A percentile compares a stretch with the other conserved stretches of the same genome.
Evolutionary conservation across 179 eudicot species (phyloP).

Genomic region (Corrigiola litoralis): DNA sequence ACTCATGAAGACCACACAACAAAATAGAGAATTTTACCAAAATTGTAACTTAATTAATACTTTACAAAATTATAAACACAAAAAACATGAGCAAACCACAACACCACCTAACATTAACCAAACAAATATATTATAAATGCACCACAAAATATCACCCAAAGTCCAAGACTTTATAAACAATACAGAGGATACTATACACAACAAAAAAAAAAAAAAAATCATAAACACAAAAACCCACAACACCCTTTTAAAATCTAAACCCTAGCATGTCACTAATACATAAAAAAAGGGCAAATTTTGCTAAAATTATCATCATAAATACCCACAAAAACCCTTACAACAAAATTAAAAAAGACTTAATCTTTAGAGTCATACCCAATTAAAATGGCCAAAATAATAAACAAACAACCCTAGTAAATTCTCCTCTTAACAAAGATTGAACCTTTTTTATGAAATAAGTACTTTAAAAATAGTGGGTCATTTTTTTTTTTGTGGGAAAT

Average conservation of each 20-base stretch:
- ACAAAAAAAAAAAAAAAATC: too few species aligned
- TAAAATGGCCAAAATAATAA: neutral
- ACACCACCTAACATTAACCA: neutral
- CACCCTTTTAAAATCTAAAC: neutral
- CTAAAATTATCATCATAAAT: neutral
- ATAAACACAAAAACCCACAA: neutral
- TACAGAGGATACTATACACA: neutral
- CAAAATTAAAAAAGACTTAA: slow-evolving; percentile 3
- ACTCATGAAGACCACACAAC: too few species aligned
- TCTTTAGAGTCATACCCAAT: neutral
- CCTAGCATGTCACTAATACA: neutral
- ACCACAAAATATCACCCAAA: neutral
- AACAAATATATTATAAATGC: neutral
- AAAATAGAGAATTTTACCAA: too few species aligned
- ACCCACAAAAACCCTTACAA: neutral
- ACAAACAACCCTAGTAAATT: neutral
- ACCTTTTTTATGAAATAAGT: slow-evolving; percentile 1
- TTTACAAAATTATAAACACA: neutral
- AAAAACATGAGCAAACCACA: neutral
- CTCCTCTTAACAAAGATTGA: neutral
- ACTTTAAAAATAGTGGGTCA: neutral
- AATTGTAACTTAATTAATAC: too few species aligned
- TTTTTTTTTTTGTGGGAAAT: neutral
- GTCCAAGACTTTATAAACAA: neutral
- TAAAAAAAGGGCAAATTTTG: neutral